Base-by-base conservation (phyloP, 148 eudicot genomes). In the Dysphania ambrosioides region DNA sequence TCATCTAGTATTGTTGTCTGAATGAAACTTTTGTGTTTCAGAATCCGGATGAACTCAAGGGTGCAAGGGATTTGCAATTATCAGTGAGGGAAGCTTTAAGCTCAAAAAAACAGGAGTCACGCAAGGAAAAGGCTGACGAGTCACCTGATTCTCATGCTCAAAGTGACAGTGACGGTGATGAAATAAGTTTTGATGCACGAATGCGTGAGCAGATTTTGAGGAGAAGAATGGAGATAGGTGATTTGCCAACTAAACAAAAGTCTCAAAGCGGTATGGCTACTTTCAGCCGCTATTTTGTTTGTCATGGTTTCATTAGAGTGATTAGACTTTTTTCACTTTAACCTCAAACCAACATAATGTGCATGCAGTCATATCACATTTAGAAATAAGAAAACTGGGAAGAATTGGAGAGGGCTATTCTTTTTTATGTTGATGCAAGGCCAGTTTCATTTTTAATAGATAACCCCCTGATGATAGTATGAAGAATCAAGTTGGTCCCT, bases 171-270 rank as follows among this genome's bases (percentile, higher is more conserved):
- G 80, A 78, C 9, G 93, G 83, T 0, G 93, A 90, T 79, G 98
- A 92, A 69, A 85, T 75, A 56, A 86, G 80, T 78, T 95, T 95
- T 83, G 96, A 95, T 78, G 89, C 85, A 34, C 83, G 91, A 66
- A 95, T 95, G 97, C 98, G 98, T 32, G 89, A 82, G 65, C 90
- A 90, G 83, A 88, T 92, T 79, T 86, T 92, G 56, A 88, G 56
- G 73, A 95, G 78, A 79, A 82, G 93, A 70, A 82, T 68, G 77
- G 96, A 90, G 75, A 81, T 88, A 53, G 98, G 93, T 68, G 93
- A 87, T 83, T 61, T 73, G 72, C 87, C 92, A 58, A 44, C 86
- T 34, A 88, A 86, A 81, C 73, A 87, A 75, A 89, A 84, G 74
- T 56, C 77, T 58, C 86, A 49, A 16, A 83, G 49, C 26, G 96